These are phyloP conservation scores for Dorcoceras hygrometricum DNA, from an alignment of 257 asterid genomes.

Conservation along the genomic window DNA sequence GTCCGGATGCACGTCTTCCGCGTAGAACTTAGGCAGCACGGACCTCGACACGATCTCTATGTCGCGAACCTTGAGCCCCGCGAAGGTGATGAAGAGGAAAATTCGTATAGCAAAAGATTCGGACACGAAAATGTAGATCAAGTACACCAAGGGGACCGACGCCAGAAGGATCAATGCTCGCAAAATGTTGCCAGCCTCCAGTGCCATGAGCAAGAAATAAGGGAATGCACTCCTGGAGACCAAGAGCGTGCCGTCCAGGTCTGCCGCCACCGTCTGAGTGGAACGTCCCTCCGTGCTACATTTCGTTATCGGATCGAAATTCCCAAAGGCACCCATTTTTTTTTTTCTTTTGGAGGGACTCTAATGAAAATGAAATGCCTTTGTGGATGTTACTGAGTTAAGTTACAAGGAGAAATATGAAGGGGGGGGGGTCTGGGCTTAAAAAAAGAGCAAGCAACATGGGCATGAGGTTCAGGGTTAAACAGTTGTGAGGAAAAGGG, in stretches of 20 bases:
- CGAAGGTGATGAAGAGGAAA: slow-evolving; percentile 51
- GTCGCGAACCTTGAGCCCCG: slow-evolving; percentile 67
- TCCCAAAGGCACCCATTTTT: slow-evolving; percentile 47
- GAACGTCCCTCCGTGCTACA: slow-evolving; percentile 52
- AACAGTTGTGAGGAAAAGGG: slow-evolving; percentile 41
- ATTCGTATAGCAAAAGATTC: slow-evolving; percentile 54
- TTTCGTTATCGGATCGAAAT: slow-evolving; percentile 53
- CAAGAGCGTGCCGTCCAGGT: slow-evolving; percentile 79
- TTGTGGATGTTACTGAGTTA: no score
- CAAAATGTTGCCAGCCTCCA: slow-evolving; percentile 75
- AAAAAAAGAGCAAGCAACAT: slow-evolving; percentile 48
- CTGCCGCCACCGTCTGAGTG: slow-evolving; percentile 67
- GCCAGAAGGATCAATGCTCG: slow-evolving; percentile 58
- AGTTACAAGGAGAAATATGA: slow-evolving; percentile 12
- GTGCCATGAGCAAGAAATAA: slow-evolving; percentile 73
- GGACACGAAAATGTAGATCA: slow-evolving; percentile 53
- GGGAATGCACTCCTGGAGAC: slow-evolving; percentile 64
- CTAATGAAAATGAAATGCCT: no score
- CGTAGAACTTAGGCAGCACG: slow-evolving; percentile 74
- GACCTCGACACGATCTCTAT: slow-evolving; percentile 77
- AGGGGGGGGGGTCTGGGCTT: slow-evolving; percentile 35
- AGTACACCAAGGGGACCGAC: slow-evolving; percentile 54
- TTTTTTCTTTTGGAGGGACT: neutral
- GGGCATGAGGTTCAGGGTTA: slow-evolving; percentile 30
- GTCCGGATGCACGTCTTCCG: slow-evolving; percentile 72